These are phyloP conservation scores for Cladorrhinum samala DNA, from an alignment of 495 filamentous ascomycete species.

Conservation along the genomic window DNA sequence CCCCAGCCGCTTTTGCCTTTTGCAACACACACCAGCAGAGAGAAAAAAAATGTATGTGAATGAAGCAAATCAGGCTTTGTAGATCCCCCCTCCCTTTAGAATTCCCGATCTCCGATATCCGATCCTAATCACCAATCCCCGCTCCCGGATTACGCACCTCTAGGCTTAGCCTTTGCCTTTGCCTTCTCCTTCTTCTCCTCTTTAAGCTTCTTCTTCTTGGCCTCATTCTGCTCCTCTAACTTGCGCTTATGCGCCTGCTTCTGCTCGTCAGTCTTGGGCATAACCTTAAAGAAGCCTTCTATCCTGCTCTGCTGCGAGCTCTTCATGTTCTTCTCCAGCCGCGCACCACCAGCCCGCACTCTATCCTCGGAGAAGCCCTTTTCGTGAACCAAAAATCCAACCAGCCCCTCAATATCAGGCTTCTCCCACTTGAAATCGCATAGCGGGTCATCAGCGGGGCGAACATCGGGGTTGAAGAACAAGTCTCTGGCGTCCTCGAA, in stretches of 20 bases:
- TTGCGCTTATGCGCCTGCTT: constrained; percentile 82
- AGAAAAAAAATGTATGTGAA: constrained; percentile 1
- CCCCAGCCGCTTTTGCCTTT: too few species aligned
- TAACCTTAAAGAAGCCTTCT: constrained; percentile 96
- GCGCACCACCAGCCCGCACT: constrained; percentile 67
- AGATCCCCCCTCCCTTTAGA: not conserved
- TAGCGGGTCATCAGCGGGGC: constrained; percentile 72
- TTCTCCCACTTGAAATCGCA: constrained; percentile 98
- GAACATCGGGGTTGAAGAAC: constrained; percentile 84
- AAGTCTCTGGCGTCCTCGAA: constrained; percentile 86
- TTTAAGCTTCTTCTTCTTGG: constrained; percentile 92
- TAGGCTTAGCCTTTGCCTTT: constrained; percentile 78
- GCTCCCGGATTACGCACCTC: constrained; percentile 31
- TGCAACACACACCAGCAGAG: not conserved
- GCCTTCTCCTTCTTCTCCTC: constrained; percentile 86
- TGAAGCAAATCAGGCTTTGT: not conserved
- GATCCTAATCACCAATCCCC: too few species aligned
- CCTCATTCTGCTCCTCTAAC: constrained; percentile 79
- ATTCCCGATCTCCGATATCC: too few species aligned
- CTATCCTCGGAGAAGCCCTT: constrained; percentile 97
- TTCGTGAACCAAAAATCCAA: constrained; percentile 82
- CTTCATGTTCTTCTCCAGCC: constrained; percentile 83
- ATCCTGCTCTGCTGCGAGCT: constrained; percentile 79
- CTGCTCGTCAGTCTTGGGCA: constrained; percentile 82
- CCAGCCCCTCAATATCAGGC: constrained; percentile 80